phyloP scores from a whole-genome alignment of 768 basidiomycete species.

The Phylloporus rhodoxanthus region DNA sequence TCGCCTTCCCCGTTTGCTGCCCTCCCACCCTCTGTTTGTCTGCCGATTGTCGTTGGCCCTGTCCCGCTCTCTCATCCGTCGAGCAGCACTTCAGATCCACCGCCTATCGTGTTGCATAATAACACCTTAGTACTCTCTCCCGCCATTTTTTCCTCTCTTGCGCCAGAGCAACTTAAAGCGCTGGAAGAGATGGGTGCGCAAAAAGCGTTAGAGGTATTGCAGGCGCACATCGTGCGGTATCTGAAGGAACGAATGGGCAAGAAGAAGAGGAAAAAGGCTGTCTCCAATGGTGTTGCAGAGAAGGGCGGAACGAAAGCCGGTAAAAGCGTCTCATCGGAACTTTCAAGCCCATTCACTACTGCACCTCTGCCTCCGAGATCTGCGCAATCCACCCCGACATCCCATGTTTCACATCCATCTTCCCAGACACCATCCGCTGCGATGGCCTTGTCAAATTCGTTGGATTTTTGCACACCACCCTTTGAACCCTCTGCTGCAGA shows the following conservation, averaged over 20 bases:
- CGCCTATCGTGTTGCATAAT: conserved; percentile 77
- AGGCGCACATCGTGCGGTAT: conserved; percentile 78
- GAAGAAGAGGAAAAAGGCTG: conserved; percentile 37
- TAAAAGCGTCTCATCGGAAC: conserved; percentile 31
- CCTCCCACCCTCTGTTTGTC: conserved; percentile 43
- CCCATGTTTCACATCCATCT: conserved; percentile 2
- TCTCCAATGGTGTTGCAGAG: conserved; percentile 29
- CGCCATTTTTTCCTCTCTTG: conserved; percentile 73
- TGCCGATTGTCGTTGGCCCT: conserved; percentile 74
- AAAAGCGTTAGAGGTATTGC: conserved; percentile 74
- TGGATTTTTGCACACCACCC: conserved; percentile 11
- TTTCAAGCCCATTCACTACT: conserved; percentile 41
- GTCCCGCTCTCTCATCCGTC: conserved; percentile 59
- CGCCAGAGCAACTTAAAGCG: conserved; percentile 64
- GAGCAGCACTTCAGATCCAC: conserved; percentile 37
- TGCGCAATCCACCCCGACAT: conserved; percentile 5
- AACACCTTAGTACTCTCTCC: conserved; percentile 82
- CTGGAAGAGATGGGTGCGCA: conserved; percentile 78
- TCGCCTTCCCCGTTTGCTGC: conserved; percentile 25
- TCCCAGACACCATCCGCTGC: background rate
- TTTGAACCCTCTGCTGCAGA: conserved; percentile 4
- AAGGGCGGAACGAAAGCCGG: conserved; percentile 37
- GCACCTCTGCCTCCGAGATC: conserved; percentile 32
- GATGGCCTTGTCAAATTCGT: background rate
- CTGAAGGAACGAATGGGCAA: conserved; percentile 64